These are phyloP conservation scores for Apiotrichum gamsii DNA, from an alignment of 1,284 basidiomycete species.

Conservation along the genomic window DNA sequence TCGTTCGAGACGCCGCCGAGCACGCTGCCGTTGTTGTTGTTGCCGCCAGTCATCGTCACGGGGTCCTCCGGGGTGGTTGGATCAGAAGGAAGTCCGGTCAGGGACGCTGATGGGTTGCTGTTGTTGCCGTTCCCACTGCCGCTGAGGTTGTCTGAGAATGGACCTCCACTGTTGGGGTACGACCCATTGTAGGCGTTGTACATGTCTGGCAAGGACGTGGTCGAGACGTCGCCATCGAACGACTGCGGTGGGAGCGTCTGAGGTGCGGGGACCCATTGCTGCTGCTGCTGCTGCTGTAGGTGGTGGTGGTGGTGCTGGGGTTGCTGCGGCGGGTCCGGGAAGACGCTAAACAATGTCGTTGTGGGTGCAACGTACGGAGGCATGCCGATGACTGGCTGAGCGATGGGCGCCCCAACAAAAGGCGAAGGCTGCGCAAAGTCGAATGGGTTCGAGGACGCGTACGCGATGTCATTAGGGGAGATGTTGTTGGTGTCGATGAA, in stretches of 20 bases:
- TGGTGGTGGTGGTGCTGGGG: no score
- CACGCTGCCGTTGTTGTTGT: no score
- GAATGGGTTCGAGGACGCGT: background rate
- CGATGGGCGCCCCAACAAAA: background rate
- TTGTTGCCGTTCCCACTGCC: background rate
- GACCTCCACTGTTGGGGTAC: background rate
- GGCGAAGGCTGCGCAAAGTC: slow-evolving; percentile 7
- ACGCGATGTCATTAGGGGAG: background rate
- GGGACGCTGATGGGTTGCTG: background rate
- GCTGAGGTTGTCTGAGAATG: background rate
- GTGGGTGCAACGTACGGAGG: slow-evolving; percentile 7
- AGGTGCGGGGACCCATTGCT: background rate
- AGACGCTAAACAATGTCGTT: background rate
- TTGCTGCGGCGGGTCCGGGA: background rate
- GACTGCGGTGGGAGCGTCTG: background rate
- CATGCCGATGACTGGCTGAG: slow-evolving; percentile 15
- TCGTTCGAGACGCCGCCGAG: no score
- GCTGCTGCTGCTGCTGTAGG: slow-evolving; percentile 1
- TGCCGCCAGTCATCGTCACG: slow-evolving; percentile 19
- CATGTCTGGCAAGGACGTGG: background rate
- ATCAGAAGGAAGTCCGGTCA: background rate
- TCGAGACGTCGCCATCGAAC: background rate
- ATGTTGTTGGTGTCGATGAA: background rate
- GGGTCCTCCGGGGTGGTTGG: slow-evolving; percentile 13
- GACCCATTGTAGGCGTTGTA: background rate